phyloP scores from a whole-genome alignment of 352 stramenopile species.

The Phytophthora sp. region DNA sequence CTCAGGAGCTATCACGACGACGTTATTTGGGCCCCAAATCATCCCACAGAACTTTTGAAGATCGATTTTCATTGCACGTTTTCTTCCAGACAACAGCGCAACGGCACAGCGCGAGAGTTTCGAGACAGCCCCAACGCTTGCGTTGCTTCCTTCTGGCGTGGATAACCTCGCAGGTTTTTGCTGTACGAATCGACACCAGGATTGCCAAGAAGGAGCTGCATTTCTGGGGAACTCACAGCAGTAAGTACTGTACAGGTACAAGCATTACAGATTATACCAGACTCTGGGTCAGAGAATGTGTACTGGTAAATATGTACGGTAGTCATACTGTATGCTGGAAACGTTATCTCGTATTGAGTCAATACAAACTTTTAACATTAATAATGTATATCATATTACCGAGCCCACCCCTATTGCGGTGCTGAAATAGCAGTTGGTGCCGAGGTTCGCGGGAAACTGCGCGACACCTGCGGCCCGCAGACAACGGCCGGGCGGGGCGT shows the following conservation, averaged over 20 bases:
- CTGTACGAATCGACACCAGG: slow-evolving; percentile 28
- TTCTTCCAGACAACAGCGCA: slow-evolving; percentile 22
- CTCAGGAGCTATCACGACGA: slow-evolving; percentile 9
- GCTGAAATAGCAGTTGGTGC: slow-evolving; percentile 31
- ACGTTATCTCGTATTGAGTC: slow-evolving; percentile 12
- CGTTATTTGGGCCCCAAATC: slow-evolving; percentile 11
- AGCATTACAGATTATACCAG: no score
- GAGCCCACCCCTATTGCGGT: slow-evolving; percentile 22
- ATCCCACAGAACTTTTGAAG: slow-evolving; percentile 27
- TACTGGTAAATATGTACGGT: no score
- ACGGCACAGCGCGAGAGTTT: slow-evolving; percentile 29
- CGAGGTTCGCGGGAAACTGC: slow-evolving; percentile 22
- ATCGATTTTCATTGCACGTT: slow-evolving; percentile 18
- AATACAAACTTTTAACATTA: slow-evolving; percentile 20
- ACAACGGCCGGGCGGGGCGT: slow-evolving; percentile 12
- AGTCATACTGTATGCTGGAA: no score
- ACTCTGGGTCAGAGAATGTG: no score
- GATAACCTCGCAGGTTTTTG: slow-evolving; percentile 32
- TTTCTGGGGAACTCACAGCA: not conserved
- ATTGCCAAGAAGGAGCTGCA: slow-evolving; percentile 31
- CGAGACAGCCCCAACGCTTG: slow-evolving; percentile 24
- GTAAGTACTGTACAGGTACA: not conserved
- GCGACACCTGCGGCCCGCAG: slow-evolving; percentile 7
- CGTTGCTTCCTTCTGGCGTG: slow-evolving; percentile 31
- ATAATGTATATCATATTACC: no score